Percentiles rank a stretch among this genome's conserved stretches.
phyloP scores from a whole-genome alignment of 371 early-diverging fungal species.

The Lichtheimia ornata region DNA sequence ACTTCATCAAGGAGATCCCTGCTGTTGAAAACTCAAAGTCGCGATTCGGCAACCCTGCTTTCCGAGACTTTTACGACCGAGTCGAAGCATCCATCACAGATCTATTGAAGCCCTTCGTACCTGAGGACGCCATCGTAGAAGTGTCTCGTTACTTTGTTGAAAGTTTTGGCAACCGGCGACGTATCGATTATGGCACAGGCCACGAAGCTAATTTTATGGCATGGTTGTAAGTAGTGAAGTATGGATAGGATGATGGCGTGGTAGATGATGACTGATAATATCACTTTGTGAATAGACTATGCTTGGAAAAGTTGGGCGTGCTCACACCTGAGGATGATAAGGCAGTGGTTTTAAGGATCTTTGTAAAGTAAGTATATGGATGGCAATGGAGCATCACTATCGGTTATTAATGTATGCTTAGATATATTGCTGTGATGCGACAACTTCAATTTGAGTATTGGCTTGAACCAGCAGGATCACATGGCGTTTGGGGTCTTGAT shows the following conservation, averaged over 20 bases:
- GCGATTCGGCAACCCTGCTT: conserved; percentile 93
- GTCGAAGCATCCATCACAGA: conserved; percentile 34
- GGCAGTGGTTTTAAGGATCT: conserved; percentile 80
- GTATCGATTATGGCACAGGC: conserved; percentile 99
- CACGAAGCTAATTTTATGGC: conserved; percentile 98
- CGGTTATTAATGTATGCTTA: neutral
- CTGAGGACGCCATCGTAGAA: conserved; percentile 63
- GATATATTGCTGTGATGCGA: conserved; percentile 88
- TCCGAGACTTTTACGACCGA: conserved; percentile 78
- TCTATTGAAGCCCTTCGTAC: conserved; percentile 17
- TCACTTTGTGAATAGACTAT: conserved; percentile 51
- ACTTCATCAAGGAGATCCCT: conserved; percentile 70
- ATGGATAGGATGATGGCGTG: neutral
- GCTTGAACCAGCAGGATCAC: conserved; percentile 99
- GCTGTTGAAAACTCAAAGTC: conserved; percentile 77
- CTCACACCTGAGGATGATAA: conserved; percentile 65
- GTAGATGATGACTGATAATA: neutral
- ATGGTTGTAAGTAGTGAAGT: conserved; percentile 69
- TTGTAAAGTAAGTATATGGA: conserved; percentile 58
- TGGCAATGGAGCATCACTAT: conserved; percentile 31
- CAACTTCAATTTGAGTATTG: conserved; percentile 90
- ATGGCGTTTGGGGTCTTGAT: conserved; percentile 99
- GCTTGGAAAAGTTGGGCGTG: conserved; percentile 75
- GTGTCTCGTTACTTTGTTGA: conserved; percentile 80
- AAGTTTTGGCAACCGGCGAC: conserved; percentile 93